phyloP scores from a whole-genome alignment of 1,139 yeast genomes.

The Magnusiomyces ingens region DNA sequence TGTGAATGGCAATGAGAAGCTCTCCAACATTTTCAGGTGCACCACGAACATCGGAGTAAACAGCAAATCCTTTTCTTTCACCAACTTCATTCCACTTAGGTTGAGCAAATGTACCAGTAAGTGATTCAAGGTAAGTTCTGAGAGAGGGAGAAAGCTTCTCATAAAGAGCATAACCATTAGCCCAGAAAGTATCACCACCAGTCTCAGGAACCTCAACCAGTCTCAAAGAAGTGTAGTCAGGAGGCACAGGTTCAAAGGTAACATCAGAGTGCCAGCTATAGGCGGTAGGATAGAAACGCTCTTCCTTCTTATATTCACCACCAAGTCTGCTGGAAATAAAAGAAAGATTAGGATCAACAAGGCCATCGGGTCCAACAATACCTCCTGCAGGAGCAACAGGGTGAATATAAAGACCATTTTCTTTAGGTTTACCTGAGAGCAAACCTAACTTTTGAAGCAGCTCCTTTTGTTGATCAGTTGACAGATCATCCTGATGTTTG shows the following conservation, averaged over 20 bases:
- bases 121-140: conserved; percentile 37
- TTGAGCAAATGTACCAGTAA: conserved; percentile 28
- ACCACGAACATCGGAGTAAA: conserved; percentile 33
- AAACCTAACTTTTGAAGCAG: conserved; percentile 3
- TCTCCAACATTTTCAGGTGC: conserved; percentile 31
- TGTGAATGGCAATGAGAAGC: conserved; percentile 34
- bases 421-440: conserved; percentile 8
- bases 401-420: conserved; percentile 8
- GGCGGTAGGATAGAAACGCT: conserved; percentile 13
- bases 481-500: conserved; percentile 54
- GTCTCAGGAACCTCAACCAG: conserved; percentile 39
- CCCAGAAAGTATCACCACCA: conserved; percentile 46
- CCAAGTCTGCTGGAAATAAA: background rate
- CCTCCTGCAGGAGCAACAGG: conserved; percentile 10
- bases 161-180: conserved; percentile 22
- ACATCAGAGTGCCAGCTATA: conserved; percentile 38
- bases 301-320: background rate
- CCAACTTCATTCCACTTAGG: conserved; percentile 33
- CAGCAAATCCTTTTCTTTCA: conserved; percentile 33
- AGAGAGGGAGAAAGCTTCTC: conserved; percentile 42
- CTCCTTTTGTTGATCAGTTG: conserved; percentile 40
- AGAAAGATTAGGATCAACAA: conserved; percentile 7
- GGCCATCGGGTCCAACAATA: background rate
- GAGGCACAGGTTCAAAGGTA: conserved; percentile 31
- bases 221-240: conserved; percentile 41